Conservation (phyloP, 768 basidiomycete species). For the Coprinopsis strossmayeri region DNA sequence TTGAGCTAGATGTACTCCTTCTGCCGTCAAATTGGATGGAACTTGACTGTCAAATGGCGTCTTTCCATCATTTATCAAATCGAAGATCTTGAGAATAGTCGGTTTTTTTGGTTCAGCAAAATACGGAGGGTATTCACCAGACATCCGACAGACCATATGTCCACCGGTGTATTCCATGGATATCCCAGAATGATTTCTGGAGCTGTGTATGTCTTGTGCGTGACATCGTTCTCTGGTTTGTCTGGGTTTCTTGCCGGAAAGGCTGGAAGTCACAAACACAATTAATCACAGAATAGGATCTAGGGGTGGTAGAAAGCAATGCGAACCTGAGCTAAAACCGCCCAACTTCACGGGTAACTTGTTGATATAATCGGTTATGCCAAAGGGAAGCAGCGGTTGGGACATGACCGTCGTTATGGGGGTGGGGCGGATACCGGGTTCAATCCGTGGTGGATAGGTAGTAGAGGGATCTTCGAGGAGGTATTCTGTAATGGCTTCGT, state of each 20-base stretch:
- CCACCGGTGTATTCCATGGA: slow-evolving; percentile 16
- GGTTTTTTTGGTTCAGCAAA: too few relatives aligned
- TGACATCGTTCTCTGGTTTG: too few relatives aligned
- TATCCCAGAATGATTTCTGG: slow-evolving; percentile 21
- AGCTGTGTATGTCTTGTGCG: neutral
- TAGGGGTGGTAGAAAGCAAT: neutral
- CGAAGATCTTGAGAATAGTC: too few relatives aligned
- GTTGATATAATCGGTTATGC: slow-evolving; percentile 4
- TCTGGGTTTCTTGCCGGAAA: too few relatives aligned
- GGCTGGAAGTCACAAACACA: too few relatives aligned
- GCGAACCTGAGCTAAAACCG: slow-evolving; percentile 19
- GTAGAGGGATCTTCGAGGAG: slow-evolving; percentile 12
- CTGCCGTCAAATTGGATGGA: neutral
- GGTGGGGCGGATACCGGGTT: slow-evolving; percentile 14
- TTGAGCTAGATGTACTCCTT: slow-evolving; percentile 14
- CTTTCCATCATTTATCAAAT: neutral
- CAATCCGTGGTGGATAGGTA: slow-evolving; percentile 10
- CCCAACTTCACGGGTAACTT: slow-evolving; percentile 15
- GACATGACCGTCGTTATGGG: slow-evolving; percentile 20
- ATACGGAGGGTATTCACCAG: slow-evolving; percentile 15
- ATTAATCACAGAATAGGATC: neutral
- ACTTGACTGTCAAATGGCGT: neutral
- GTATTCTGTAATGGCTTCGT: slow-evolving; percentile 3
- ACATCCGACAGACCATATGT: slow-evolving; percentile 23
- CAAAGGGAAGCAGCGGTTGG: slow-evolving; percentile 20